These are phyloP conservation scores for Auriculariales sp. DNA, from an alignment of 768 basidiomycete species.

Conservation along the genomic window DNA sequence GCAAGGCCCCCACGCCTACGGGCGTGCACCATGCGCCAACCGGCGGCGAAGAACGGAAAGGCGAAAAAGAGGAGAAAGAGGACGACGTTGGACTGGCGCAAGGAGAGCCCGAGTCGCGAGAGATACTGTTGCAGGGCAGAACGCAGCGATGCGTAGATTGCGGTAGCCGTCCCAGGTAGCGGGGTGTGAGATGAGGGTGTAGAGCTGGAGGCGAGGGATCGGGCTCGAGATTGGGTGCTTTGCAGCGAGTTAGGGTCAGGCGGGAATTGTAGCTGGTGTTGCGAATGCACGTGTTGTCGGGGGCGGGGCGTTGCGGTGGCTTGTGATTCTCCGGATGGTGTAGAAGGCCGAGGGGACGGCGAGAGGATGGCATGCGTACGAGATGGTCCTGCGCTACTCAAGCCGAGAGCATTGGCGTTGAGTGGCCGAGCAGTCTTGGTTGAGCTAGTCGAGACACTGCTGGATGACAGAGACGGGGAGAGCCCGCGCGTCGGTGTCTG, in stretches of 20 bases:
- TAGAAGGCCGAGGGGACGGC: constrained; percentile 29
- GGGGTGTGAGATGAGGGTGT: constrained; percentile 11
- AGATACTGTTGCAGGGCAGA: constrained; percentile 35
- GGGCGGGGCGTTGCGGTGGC: constrained; percentile 12
- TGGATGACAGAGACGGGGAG: constrained; percentile 28
- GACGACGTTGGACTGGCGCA: constrained; percentile 32
- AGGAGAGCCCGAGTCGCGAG: constrained; percentile 20
- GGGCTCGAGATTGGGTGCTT: background rate
- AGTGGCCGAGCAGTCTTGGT: constrained; percentile 39
- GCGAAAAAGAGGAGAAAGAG: constrained; percentile 27
- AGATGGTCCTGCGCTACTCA: too few relatives aligned
- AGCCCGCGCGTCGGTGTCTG: constrained; percentile 6
- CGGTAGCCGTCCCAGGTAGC: constrained; percentile 12
- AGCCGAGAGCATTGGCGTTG: background rate
- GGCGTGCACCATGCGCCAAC: background rate
- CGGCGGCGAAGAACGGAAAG: constrained; percentile 19
- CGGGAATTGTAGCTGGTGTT: constrained; percentile 14
- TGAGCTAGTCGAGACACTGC: constrained; percentile 57
- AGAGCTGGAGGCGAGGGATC: constrained; percentile 9
- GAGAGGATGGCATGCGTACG: background rate
- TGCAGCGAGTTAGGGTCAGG: background rate
- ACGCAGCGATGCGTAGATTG: constrained; percentile 28
- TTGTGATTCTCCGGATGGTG: constrained; percentile 17
- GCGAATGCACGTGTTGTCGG: too few relatives aligned
- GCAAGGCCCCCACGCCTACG: background rate